Percentiles rank a stretch among this genome's conserved stretches.
Evolutionary conservation across 176 grass and related monocot species (phyloP).

Genomic region (Lolium multiflorum): DNA sequence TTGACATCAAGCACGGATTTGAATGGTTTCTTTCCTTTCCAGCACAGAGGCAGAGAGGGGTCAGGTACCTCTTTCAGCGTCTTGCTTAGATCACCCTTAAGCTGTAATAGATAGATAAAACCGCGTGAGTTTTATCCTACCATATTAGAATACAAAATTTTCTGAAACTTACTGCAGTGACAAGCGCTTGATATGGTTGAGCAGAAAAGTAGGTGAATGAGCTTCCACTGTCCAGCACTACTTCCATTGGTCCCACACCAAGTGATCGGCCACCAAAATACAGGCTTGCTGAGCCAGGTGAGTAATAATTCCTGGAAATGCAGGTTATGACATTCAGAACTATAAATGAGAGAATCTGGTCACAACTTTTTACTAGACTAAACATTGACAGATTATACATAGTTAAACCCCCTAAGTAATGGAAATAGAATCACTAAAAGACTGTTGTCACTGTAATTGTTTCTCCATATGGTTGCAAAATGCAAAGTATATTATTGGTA

Average conservation of each 20-base stretch:
- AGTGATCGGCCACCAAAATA: slow-evolving; percentile 63
- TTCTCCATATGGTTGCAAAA: slow-evolving; percentile 3
- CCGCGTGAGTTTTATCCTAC: slow-evolving; percentile 21
- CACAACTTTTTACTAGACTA: not conserved
- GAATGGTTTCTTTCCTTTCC: slow-evolving; percentile 93
- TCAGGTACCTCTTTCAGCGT: slow-evolving; percentile 71
- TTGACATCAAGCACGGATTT: slow-evolving; percentile 79
- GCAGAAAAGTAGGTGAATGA: slow-evolving; percentile 92
- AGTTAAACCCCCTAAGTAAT: not conserved
- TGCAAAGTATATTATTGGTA: not conserved
- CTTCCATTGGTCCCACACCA: slow-evolving; percentile 66
- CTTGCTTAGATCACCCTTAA: slow-evolving; percentile 68
- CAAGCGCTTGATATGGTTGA: slow-evolving; percentile 78
- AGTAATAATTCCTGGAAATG: slow-evolving; percentile 86
- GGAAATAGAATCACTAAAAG: not conserved
- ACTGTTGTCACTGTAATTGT: not conserved
- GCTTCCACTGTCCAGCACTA: slow-evolving; percentile 92
- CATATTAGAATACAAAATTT: not conserved
- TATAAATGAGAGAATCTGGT: not conserved
- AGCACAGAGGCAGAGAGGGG: slow-evolving; percentile 79
- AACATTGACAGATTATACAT: not conserved
- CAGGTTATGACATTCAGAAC: slow-evolving; percentile 13
- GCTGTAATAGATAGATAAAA: slow-evolving; percentile 56
- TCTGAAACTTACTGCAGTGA: slow-evolving; percentile 63
- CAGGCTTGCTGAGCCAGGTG: slow-evolving; percentile 82